phyloP scores from a whole-genome alignment of 306 rosid species.

The Acacia melanoxylon region DNA sequence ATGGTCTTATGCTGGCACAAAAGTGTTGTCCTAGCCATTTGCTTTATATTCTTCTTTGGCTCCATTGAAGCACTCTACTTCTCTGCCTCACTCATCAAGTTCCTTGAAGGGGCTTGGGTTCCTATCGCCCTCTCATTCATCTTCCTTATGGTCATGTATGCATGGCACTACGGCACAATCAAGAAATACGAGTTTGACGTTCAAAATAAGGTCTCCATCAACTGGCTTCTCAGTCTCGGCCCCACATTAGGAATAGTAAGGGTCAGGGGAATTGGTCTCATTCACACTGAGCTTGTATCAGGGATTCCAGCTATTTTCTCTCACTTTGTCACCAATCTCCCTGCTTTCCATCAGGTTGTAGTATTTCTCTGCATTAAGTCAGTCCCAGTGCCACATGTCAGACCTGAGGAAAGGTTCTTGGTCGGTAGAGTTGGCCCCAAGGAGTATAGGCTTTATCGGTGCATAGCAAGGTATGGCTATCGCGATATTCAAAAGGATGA shows the following conservation, averaged over 20 bases:
- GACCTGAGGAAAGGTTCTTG: conserved; percentile 86
- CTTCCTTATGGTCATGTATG: conserved; percentile 81
- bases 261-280: conserved; percentile 91
- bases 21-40: conserved; percentile 60
- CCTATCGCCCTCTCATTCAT: conserved; percentile 89
- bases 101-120: conserved; percentile 97
- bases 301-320: conserved; percentile 98
- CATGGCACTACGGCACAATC: conserved; percentile 94
- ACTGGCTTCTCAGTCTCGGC: conserved; percentile 86
- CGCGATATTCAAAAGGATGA: conserved; percentile 87
- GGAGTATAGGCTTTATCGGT: conserved; percentile 82
- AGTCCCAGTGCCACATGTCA: conserved; percentile 92
- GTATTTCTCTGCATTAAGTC: conserved; percentile 97
- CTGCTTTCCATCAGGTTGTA: conserved; percentile 95
- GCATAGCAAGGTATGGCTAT: conserved; percentile 96
- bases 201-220: conserved; percentile 89
- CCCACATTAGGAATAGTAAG: conserved; percentile 86
- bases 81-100: conserved; percentile 96
- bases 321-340: conserved; percentile 95
- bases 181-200: conserved; percentile 95
- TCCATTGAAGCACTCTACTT: conserved; percentile 95
- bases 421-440: conserved; percentile 98
- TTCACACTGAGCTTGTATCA: conserved; percentile 90
- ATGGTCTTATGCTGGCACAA: conserved; percentile 91
- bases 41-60: conserved; percentile 86